Evolutionary conservation across 2,329 filamentous ascomycete genomes (phyloP).

Genomic region (Mycogone perniciosa): DNA sequence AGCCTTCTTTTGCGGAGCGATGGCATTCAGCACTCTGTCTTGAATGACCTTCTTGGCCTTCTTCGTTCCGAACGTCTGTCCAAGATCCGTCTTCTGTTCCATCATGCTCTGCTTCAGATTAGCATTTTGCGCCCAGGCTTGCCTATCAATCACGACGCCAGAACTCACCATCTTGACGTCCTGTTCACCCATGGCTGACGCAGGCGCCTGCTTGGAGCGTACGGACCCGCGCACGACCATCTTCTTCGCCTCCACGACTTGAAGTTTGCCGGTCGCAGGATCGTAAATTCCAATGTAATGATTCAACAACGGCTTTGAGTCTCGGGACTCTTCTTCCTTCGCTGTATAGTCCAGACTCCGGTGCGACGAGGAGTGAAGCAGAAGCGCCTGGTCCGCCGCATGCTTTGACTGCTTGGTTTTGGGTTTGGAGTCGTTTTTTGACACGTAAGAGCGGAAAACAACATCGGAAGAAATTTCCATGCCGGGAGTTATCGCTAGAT

Average conservation of each 20-base stretch:
- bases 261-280: constrained; percentile 50
- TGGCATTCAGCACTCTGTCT: constrained; percentile 64
- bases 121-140: constrained; percentile 2
- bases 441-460: constrained; percentile 45
- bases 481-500: constrained; percentile 30
- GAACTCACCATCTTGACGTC: constrained; percentile 8
- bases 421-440: constrained; percentile 27
- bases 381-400: constrained; percentile 39
- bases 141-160: not conserved
- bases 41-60: constrained; percentile 75
- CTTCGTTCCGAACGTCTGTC: constrained; percentile 76
- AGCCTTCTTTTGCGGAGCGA: constrained; percentile 38
- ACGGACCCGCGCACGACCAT: constrained; percentile 55
- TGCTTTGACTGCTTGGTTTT: constrained; percentile 36
- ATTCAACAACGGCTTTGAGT: constrained; percentile 39
- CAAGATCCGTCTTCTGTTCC: constrained; percentile 62
- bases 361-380: constrained; percentile 53
- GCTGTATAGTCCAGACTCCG: constrained; percentile 54
- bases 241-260: constrained; percentile 58
- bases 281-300: constrained; percentile 63
- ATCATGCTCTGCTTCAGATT: constrained; percentile 44
- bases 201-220: constrained; percentile 46
- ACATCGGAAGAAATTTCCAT: constrained; percentile 29
- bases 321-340: constrained; percentile 37
- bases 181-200: constrained; percentile 36